Evolutionary conservation across 2,329 filamentous ascomycete species (phyloP).

Genomic region (Diaporthe velutina): DNA sequence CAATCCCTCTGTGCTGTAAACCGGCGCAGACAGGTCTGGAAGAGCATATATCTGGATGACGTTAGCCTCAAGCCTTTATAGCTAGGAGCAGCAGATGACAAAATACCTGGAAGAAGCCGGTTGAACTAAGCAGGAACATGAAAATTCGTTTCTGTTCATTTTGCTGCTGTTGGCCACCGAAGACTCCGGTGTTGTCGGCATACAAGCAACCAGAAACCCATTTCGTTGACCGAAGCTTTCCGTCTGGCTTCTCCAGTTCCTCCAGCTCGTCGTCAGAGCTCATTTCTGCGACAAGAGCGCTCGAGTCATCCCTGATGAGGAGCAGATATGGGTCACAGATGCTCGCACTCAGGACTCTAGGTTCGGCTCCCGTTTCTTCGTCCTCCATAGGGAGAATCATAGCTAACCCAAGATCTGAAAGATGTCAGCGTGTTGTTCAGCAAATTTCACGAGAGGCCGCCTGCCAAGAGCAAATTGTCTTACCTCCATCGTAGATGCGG

Average conservation of each 20-base stretch:
- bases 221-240: constrained; percentile 69
- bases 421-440: constrained; percentile 39
- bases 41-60: constrained; percentile 78
- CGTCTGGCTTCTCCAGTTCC: constrained; percentile 77
- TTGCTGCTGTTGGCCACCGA: constrained; percentile 58
- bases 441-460: not conserved
- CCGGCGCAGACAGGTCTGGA: constrained; percentile 76
- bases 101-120: constrained; percentile 81
- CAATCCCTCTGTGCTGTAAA: constrained; percentile 83
- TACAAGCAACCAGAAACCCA: constrained; percentile 91
- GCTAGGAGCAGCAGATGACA: constrained; percentile 48
- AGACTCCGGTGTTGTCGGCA: constrained; percentile 71
- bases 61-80: constrained; percentile 33
- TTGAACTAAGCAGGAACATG: constrained; percentile 81
- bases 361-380: constrained; percentile 86
- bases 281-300: constrained; percentile 82
- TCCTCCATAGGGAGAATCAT: constrained; percentile 96
- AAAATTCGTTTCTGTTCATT: constrained; percentile 67
- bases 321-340: constrained; percentile 90
- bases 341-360: constrained; percentile 82
- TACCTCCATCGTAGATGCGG: constrained; percentile 89
- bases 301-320: constrained; percentile 86
- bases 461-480: constrained; percentile 49
- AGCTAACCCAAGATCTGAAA: constrained; percentile 83
- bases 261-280: constrained; percentile 88